Conservation (phyloP, 495 filamentous ascomycete genomes). For the Aspergillus carlsbadensis region DNA sequence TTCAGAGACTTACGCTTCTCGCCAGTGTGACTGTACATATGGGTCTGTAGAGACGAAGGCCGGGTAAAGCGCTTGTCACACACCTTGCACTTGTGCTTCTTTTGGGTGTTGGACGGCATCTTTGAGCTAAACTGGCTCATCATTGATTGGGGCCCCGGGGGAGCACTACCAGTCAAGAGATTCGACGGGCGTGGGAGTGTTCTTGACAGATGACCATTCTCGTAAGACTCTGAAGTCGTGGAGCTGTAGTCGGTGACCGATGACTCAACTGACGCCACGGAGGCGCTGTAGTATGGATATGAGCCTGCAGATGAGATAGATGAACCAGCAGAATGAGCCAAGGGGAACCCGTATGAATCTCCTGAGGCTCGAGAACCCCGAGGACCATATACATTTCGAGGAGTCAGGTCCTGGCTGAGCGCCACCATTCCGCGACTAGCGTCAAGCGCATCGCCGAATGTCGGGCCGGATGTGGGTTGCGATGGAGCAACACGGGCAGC, state of each 20-base stretch:
- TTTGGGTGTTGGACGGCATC: slow-evolving; percentile 91
- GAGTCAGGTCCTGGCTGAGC: slow-evolving; percentile 82
- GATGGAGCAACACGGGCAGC: slow-evolving; percentile 53
- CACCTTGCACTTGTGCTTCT: slow-evolving; percentile 99
- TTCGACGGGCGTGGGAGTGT: slow-evolving; percentile 78
- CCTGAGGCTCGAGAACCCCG: slow-evolving; percentile 65
- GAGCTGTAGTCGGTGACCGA: slow-evolving; percentile 95
- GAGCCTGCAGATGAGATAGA: slow-evolving; percentile 83
- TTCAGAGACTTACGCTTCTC: slow-evolving; percentile 83
- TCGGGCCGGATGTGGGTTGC: slow-evolving; percentile 32
- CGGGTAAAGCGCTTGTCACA: slow-evolving; percentile 98
- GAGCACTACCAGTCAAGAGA: slow-evolving; percentile 62
- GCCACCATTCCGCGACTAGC: slow-evolving; percentile 89
- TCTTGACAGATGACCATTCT: slow-evolving; percentile 66
- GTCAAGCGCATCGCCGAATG: slow-evolving; percentile 73
- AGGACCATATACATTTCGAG: slow-evolving; percentile 82
- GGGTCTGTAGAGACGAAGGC: slow-evolving; percentile 93
- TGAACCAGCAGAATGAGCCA: slow-evolving; percentile 87
- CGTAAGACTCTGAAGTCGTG: slow-evolving; percentile 79
- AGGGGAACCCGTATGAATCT: slow-evolving; percentile 94
- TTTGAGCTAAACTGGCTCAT: slow-evolving; percentile 99
- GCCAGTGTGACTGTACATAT: slow-evolving; percentile 99
- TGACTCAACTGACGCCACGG: slow-evolving; percentile 76
- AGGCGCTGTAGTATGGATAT: slow-evolving; percentile 75
- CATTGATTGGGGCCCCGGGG: slow-evolving; percentile 91